Evolutionary conservation across 2,329 filamentous ascomycete species (phyloP).

Genomic region (Venturia aucupariae): DNA sequence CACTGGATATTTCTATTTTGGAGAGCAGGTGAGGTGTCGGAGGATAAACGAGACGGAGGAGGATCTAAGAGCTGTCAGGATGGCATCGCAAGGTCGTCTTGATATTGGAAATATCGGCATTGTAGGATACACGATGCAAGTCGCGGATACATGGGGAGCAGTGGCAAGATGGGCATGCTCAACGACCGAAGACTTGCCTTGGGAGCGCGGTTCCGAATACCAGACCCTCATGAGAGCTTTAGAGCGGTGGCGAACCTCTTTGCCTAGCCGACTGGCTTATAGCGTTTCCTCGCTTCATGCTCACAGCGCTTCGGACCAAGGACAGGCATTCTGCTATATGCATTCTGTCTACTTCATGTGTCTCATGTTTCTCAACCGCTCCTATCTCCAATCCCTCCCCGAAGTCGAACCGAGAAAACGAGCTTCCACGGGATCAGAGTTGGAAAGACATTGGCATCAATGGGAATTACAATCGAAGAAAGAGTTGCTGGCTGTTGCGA

Average conservation of each 20-base stretch:
- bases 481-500: slow-evolving; percentile 29
- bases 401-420: slow-evolving; percentile 26
- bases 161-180: slow-evolving; percentile 33
- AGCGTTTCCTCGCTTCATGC: slow-evolving; percentile 30
- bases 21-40: slow-evolving; percentile 28
- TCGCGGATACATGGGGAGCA: slow-evolving; percentile 33
- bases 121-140: slow-evolving; percentile 31
- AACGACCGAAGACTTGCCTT: slow-evolving; percentile 28
- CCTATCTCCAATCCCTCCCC: slow-evolving; percentile 25
- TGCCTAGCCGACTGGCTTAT: slow-evolving; percentile 29
- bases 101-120: slow-evolving; percentile 28
- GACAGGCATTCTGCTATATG: slow-evolving; percentile 34
- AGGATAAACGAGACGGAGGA: slow-evolving; percentile 25
- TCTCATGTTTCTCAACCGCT: slow-evolving; percentile 33
- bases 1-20: slow-evolving; percentile 31
- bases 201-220: slow-evolving; percentile 28
- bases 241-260: slow-evolving; percentile 27
- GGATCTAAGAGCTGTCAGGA: background rate
- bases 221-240: slow-evolving; percentile 28
- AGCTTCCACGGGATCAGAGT: background rate
- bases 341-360: slow-evolving; percentile 34
- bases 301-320: slow-evolving; percentile 33
- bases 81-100: slow-evolving; percentile 20
- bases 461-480: slow-evolving; percentile 29
- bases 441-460: slow-evolving; percentile 22